phyloP scores from a whole-genome alignment of 495 filamentous ascomycete genomes.

The Penicillium egyptiacum region DNA sequence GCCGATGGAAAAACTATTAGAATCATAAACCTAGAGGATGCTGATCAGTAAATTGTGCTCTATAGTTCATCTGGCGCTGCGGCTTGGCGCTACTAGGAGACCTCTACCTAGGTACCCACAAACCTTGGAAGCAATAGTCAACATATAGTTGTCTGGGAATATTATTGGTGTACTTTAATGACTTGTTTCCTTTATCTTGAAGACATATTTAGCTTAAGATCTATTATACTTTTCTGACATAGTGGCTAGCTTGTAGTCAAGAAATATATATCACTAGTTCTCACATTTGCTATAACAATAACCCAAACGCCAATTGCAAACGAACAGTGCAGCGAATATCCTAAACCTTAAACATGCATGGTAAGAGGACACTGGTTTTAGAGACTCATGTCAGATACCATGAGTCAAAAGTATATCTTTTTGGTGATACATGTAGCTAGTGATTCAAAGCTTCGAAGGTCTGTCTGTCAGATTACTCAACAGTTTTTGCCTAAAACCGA shows the following conservation, averaged over 20 bases:
- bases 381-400: neutral
- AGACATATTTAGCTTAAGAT: neutral
- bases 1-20: constrained; percentile 1
- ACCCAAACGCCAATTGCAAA: neutral
- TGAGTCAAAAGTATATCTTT: neutral
- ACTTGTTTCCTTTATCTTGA: neutral
- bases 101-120: no score
- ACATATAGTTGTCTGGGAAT: neutral
- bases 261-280: neutral
- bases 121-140: neutral
- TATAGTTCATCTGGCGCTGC: neutral
- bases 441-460: no score
- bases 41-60: no score
- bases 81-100: neutral
- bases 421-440: no score
- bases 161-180: neutral
- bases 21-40: neutral
- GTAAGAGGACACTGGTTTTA: neutral
- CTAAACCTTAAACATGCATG: neutral
- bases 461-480: no score
- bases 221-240: no score
- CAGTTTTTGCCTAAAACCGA: neutral
- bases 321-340: neutral
- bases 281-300: neutral
- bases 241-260: neutral